Percentiles rank a stretch among this genome's conserved stretches.
Conservation (phyloP, 306 rosid genomes). For the Boehmeria nivea region DNA sequence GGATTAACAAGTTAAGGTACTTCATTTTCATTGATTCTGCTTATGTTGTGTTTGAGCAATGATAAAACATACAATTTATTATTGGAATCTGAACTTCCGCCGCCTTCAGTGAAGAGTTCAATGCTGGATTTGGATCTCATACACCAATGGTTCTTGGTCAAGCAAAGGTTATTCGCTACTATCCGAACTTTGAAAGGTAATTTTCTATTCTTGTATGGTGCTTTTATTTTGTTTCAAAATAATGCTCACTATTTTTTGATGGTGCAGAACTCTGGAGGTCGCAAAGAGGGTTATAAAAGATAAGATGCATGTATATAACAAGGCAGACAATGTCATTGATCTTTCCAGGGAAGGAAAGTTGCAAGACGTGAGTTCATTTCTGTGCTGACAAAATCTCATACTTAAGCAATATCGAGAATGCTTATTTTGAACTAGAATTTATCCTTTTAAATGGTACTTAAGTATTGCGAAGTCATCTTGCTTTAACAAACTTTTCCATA, state of each 20-base stretch:
- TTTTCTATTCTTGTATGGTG: neutral
- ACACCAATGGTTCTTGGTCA: slow-evolving; percentile 93
- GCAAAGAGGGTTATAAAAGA: slow-evolving; percentile 75
- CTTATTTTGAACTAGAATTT: no score
- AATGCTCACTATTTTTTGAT: slow-evolving; percentile 28
- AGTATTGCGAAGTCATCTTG: no score
- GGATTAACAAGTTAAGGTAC: slow-evolving; percentile 94
- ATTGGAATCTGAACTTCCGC: slow-evolving; percentile 6
- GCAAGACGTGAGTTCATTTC: slow-evolving; percentile 51
- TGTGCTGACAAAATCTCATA: neutral
- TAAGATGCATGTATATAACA: slow-evolving; percentile 50
- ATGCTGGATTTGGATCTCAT: slow-evolving; percentile 91
- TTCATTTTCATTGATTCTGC: slow-evolving; percentile 23
- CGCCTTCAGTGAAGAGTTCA: slow-evolving; percentile 69
- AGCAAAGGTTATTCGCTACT: slow-evolving; percentile 90
- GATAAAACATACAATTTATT: neutral
- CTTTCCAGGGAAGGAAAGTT: slow-evolving; percentile 66
- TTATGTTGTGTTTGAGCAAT: neutral
- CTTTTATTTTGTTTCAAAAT: neutral
- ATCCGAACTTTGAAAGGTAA: slow-evolving; percentile 78
- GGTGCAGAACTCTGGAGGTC: slow-evolving; percentile 61
- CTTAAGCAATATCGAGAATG: no score
- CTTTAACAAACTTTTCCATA: no score
- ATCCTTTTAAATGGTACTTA: no score
- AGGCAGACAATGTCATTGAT: slow-evolving; percentile 61